Evolutionary conservation across 2,329 filamentous ascomycete species (phyloP), one percentile per base, ranked within the genome.

Genomic region (Xylariales sp.): DNA sequence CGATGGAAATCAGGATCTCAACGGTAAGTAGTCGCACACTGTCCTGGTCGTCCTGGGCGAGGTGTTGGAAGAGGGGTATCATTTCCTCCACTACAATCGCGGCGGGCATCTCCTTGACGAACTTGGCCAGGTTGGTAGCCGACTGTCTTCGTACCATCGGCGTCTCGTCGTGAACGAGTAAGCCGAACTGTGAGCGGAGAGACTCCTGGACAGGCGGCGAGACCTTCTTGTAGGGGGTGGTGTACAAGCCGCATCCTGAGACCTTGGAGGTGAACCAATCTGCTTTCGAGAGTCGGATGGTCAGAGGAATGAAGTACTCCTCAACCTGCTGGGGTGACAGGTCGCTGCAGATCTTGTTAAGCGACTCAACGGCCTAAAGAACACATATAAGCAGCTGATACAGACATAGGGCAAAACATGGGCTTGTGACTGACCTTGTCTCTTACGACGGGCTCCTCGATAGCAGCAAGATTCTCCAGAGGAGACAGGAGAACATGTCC

Each of bases 231-330:
- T 98, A 98, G 51, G 93, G 91, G 36, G 83, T 80, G 62, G 87
- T 93, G 73, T 91, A 98, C 49, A 98, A 84, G 49, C 93, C 93
- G 51, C 91, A 95, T 48, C 91, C 93, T 22, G 93, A 98, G 51
- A 98, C 93, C 72, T 97, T 98, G 51, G 93, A 97, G 44, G 93
- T 98, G 68, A 98, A 98, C 93, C 93, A 98, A 70, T 98, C 93
- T 68, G 93, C 93, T 78, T 97, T 98, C 51, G 93, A 94, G 47
- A 98, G 86, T 61, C 93, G 88, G 60, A 95, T 80, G 46, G 90
- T 90, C 60, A 98, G 84, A 48, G 93, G 93, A 55, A 98, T 91
- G 71, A 97, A 97, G 69, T 90, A 87, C 59, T 96, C 88, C 74
- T 98, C 93, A 61, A 97, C 84, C 72, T 98, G 93, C 65, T 88